Evolutionary conservation across 2,329 filamentous ascomycete species (phyloP).

Genomic region (Colletotrichum chlorophyti): DNA sequence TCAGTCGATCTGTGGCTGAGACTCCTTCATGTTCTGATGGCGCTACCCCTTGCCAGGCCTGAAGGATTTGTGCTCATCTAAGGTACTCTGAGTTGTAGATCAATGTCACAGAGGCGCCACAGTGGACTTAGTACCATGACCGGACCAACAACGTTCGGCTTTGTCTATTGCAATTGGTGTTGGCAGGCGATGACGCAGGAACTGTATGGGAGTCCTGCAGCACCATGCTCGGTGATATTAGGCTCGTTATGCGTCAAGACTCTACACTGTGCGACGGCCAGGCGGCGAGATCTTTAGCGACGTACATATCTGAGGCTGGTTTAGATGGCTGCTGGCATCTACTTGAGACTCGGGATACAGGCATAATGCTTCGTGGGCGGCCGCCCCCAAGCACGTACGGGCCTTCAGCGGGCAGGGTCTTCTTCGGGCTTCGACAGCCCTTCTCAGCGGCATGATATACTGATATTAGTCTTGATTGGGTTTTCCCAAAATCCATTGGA

Average conservation of each 20-base stretch:
- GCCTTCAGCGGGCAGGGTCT: neutral
- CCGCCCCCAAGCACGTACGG: conserved; percentile 2
- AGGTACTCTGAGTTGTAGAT: no score
- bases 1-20: conserved; percentile 8
- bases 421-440: no score
- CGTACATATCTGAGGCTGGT: neutral
- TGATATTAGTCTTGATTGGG: no score
- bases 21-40: conserved; percentile 12
- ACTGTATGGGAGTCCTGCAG: neutral
- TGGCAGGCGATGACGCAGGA: no score
- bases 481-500: no score
- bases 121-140: no score
- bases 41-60: neutral
- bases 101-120: conserved; percentile 5
- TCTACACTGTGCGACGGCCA: no score
- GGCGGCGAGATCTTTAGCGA: conserved; percentile 6
- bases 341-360: neutral
- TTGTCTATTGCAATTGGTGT: no score
- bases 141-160: no score
- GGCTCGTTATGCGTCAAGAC: no score
- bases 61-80: neutral
- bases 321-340: neutral
- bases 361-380: conserved; percentile 4
- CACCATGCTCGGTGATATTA: neutral
- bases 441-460: no score